phyloP scores from a whole-genome alignment of 2,329 filamentous ascomycete species.

The Hymenoscyphus albidus region DNA sequence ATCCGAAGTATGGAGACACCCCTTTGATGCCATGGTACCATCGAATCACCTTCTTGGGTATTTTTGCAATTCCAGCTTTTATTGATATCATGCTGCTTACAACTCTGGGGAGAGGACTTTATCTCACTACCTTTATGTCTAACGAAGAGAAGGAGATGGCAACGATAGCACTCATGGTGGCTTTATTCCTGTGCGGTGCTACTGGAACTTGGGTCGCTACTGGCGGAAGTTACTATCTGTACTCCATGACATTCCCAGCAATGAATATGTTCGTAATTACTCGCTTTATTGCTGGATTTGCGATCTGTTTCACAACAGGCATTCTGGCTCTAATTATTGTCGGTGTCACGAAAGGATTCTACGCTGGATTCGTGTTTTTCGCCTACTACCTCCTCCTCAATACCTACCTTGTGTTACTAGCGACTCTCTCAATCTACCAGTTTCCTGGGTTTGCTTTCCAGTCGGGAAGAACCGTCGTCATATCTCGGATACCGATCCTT shows the following conservation, averaged over 20 bases:
- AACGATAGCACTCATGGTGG: conserved; percentile 52
- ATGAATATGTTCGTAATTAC: conserved; percentile 43
- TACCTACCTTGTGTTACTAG: conserved; percentile 55
- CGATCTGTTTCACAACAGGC: conserved; percentile 36
- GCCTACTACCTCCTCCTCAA: conserved; percentile 56
- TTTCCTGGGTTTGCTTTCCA: conserved; percentile 25
- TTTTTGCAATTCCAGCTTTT: conserved; percentile 60
- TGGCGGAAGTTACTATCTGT: conserved; percentile 58
- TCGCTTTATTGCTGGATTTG: conserved; percentile 46
- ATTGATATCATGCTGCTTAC: conserved; percentile 58
- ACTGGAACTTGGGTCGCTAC: conserved; percentile 61
- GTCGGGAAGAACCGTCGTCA: conserved; percentile 47
- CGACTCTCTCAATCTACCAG: conserved; percentile 39
- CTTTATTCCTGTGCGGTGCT: conserved; percentile 55
- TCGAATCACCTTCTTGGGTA: conserved; percentile 47
- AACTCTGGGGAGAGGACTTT: conserved; percentile 56
- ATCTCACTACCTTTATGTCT: conserved; percentile 54
- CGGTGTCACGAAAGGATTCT: conserved; percentile 41
- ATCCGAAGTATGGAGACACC: conserved; percentile 43
- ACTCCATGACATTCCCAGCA: conserved; percentile 48
- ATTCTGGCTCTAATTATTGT: conserved; percentile 49
- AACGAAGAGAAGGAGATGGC: conserved; percentile 50
- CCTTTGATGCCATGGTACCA: conserved; percentile 37
- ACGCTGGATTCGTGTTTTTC: conserved; percentile 52
- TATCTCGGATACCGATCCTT: conserved; percentile 51